phyloP scores from a whole-genome alignment of 208 protist genomes.

The Crithidia expoeki region DNA sequence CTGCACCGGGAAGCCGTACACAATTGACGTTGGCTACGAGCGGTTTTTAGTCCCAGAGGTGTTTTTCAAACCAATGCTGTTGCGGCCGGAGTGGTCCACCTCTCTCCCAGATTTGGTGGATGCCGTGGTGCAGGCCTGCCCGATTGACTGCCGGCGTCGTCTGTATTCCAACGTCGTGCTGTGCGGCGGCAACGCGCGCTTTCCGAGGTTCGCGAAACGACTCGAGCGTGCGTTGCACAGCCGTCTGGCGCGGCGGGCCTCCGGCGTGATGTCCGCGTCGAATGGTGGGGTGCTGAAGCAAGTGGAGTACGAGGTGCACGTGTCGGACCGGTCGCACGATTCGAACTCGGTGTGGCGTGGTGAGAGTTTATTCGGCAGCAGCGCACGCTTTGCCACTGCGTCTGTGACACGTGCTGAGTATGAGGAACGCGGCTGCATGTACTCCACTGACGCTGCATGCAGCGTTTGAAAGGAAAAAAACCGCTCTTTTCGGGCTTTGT shows the following conservation, averaged over 20 bases:
- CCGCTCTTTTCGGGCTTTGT: not conserved
- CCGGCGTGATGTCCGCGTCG: conserved; percentile 27
- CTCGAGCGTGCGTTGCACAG: conserved; percentile 37
- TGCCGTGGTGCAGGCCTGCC: conserved; percentile 92
- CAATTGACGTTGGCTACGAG: conserved; percentile 97
- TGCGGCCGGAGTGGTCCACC: conserved; percentile 60
- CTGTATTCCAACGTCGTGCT: conserved; percentile 98
- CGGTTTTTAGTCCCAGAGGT: conserved; percentile 98
- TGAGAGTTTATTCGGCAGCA: conserved; percentile 93
- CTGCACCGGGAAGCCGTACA: conserved; percentile 46
- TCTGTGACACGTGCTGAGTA: conserved; percentile 96
- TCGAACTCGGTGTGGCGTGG: conserved; percentile 97
- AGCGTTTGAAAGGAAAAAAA: not conserved
- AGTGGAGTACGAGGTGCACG: conserved; percentile 94
- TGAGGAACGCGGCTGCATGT: conserved; percentile 91
- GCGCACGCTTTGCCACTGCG: conserved; percentile 89
- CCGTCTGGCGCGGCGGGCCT: conserved; percentile 34
- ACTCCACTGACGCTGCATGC: not conserved
- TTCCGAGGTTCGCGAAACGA: conserved; percentile 93
- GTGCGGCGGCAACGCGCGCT: conserved; percentile 98
- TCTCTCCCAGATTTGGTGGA: conserved; percentile 96
- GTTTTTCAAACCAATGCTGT: conserved; percentile 99
- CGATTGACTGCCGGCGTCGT: conserved; percentile 95
- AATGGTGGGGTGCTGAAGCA: conserved; percentile 20
- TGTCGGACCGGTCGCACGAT: conserved; percentile 90